These are phyloP conservation scores for Pythium diclinum DNA, from an alignment of 352 stramenopile species.

Conservation along the genomic window DNA sequence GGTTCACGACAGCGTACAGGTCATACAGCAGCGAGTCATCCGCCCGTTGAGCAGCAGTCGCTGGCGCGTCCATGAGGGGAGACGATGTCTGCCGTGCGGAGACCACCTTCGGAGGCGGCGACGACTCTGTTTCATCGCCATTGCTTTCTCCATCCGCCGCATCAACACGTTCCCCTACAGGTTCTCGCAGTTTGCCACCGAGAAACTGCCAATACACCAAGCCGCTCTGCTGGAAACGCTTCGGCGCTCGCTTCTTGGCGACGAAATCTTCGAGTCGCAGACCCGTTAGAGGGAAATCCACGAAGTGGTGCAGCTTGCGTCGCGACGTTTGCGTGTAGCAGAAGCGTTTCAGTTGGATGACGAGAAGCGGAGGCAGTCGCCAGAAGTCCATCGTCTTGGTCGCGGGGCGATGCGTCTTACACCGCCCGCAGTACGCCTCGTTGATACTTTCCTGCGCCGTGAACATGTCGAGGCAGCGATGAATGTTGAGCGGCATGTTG, in stretches of 20 bases:
- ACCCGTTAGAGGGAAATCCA: slow-evolving; percentile 94
- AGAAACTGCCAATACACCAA: slow-evolving; percentile 75
- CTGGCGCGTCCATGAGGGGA: slow-evolving; percentile 53
- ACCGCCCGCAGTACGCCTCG: slow-evolving; percentile 79
- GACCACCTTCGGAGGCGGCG: neutral
- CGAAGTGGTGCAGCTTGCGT: slow-evolving; percentile 95
- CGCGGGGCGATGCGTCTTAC: slow-evolving; percentile 88
- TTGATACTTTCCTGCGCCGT: slow-evolving; percentile 76
- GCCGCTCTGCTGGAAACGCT: slow-evolving; percentile 43
- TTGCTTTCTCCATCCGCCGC: neutral
- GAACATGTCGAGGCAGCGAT: slow-evolving; percentile 86
- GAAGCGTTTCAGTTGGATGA: slow-evolving; percentile 99
- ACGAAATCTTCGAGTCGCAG: slow-evolving; percentile 87
- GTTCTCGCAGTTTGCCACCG: slow-evolving; percentile 55
- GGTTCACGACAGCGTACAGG: slow-evolving; percentile 97
- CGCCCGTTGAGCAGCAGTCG: slow-evolving; percentile 47
- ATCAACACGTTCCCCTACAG: slow-evolving; percentile 5
- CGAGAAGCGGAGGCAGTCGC: slow-evolving; percentile 95
- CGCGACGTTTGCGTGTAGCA: slow-evolving; percentile 93
- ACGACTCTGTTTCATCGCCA: neutral
- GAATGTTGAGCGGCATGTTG: slow-evolving; percentile 76
- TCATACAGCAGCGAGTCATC: slow-evolving; percentile 89
- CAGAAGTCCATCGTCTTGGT: slow-evolving; percentile 98
- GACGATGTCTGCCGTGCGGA: neutral
- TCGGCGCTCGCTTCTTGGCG: slow-evolving; percentile 50